Conservation (phyloP, 331 rosid genomes). For the Telfairia occidentalis region DNA sequence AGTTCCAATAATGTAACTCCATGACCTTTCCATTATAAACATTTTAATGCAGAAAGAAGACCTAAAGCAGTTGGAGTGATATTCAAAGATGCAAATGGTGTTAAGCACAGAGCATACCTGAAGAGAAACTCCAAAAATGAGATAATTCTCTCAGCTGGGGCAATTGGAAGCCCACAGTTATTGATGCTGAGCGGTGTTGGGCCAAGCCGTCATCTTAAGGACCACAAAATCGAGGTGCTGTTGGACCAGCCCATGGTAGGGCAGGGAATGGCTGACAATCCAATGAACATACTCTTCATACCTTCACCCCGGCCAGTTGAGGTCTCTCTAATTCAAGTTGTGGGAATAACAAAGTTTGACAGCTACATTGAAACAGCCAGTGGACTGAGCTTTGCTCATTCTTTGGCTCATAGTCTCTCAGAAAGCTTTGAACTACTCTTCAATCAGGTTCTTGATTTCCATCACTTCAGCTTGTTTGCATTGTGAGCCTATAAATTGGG, state of each 20-base stretch:
- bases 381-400: conserved; percentile 31
- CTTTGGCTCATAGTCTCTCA: conserved; percentile 35
- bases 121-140: conserved; percentile 23
- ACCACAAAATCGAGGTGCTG: conserved; percentile 38
- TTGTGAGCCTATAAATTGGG: background rate
- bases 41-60: conserved; percentile 27
- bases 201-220: conserved; percentile 40
- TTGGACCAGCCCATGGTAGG: conserved; percentile 58
- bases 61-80: conserved; percentile 58
- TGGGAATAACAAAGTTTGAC: conserved; percentile 42
- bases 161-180: conserved; percentile 62
- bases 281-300: conserved; percentile 44
- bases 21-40: background rate
- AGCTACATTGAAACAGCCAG: conserved; percentile 46
- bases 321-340: conserved; percentile 47
- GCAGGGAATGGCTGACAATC: conserved; percentile 65
- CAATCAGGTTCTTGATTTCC: conserved; percentile 33
- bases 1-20: background rate
- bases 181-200: conserved; percentile 67
- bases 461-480: conserved; percentile 13
- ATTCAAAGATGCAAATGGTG: conserved; percentile 43
- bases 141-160: conserved; percentile 57
- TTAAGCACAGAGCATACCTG: conserved; percentile 34
- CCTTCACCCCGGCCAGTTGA: conserved; percentile 72
- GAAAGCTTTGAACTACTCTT: conserved; percentile 15